A percentile compares a stretch with the other conserved stretches of the same genome.
Evolutionary conservation across 2,329 filamentous ascomycete species (phyloP).

Genomic region (Talaromyces funiculosus): DNA sequence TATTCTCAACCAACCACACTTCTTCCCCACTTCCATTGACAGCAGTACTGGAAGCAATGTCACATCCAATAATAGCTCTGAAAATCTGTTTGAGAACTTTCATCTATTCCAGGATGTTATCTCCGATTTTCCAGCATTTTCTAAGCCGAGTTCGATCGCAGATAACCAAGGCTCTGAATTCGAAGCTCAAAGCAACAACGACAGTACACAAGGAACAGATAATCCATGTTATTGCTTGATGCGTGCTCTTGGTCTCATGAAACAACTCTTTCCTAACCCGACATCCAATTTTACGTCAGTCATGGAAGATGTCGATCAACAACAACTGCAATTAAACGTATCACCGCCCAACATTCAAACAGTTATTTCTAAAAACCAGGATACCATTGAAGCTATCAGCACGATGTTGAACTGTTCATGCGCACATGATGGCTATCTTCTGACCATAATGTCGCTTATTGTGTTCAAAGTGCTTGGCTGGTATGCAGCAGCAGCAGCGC

Average conservation of each 20-base stretch:
- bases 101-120: neutral
- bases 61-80: neutral
- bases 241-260: neutral
- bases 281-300: neutral
- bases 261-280: neutral
- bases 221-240: neutral
- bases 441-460: constrained; percentile 28
- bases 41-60: neutral
- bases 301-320: neutral
- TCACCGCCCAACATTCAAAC: neutral
- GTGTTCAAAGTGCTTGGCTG: constrained; percentile 31
- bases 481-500: constrained; percentile 24
- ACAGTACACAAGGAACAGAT: neutral
- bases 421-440: constrained; percentile 28
- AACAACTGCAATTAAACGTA: neutral
- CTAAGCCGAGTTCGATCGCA: neutral
- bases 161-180: neutral
- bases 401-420: constrained; percentile 31
- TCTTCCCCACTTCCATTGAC: neutral
- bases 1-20: neutral
- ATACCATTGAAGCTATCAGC: constrained; percentile 25
- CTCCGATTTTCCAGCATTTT: neutral
- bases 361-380: constrained; percentile 17
- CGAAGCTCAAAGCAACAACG: neutral
- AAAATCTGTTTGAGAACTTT: neutral